A percentile compares a stretch with the other conserved stretches of the same genome.
phyloP scores from a whole-genome alignment of 1,284 basidiomycete species.

The Cutaneotrichosporon daszewskae region DNA sequence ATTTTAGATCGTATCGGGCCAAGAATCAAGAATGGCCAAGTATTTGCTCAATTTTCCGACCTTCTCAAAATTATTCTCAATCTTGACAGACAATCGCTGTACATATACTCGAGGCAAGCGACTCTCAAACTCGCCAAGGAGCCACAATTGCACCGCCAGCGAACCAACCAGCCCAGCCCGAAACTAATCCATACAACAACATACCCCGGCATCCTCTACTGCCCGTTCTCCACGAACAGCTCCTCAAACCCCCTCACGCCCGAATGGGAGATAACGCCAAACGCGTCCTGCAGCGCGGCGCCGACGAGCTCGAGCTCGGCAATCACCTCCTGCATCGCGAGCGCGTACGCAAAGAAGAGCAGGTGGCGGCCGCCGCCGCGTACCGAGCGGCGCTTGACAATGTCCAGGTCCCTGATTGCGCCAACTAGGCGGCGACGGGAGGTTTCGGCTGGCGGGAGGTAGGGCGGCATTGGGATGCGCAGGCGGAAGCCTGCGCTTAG shows the following conservation, averaged over 20 bases:
- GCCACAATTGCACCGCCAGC: too few species aligned
- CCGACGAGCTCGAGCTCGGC: slow-evolving; percentile 76
- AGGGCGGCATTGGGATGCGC: slow-evolving; percentile 87
- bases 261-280: slow-evolving; percentile 70
- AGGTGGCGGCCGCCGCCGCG: slow-evolving; percentile 64
- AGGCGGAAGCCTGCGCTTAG: slow-evolving; percentile 79
- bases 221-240: slow-evolving; percentile 49
- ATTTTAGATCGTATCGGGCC: too few species aligned
- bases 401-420: slow-evolving; percentile 73
- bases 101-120: too few species aligned
- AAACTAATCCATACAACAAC: too few species aligned
- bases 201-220: not conserved
- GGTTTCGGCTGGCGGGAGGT: slow-evolving; percentile 83
- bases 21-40: too few species aligned
- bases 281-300: slow-evolving; percentile 69
- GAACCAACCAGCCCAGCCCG: too few species aligned
- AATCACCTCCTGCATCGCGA: slow-evolving; percentile 85
- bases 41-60: too few species aligned
- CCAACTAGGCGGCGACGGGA: slow-evolving; percentile 72
- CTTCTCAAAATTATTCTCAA: too few species aligned
- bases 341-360: slow-evolving; percentile 86
- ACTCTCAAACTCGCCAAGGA: too few species aligned
- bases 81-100: too few species aligned
- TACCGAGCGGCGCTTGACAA: slow-evolving; percentile 63
- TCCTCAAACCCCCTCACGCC: slow-evolving; percentile 63